phyloP scores from a whole-genome alignment of 805 yeast species.

The Wickerhamiella lipophila region DNA sequence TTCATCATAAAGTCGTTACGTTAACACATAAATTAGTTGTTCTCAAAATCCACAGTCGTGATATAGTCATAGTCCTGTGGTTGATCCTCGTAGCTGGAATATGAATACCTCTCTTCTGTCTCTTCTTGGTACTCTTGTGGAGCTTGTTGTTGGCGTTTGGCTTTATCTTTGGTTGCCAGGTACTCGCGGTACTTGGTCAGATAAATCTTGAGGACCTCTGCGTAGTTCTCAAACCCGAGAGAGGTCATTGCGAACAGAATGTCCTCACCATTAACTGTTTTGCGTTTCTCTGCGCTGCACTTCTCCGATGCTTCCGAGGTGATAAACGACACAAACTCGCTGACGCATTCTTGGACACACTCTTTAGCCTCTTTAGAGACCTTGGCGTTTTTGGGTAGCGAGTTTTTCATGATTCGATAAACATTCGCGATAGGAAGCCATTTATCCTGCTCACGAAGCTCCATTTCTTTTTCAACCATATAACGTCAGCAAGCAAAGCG shows the following conservation, averaged over 20 bases:
- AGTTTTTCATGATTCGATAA: slow-evolving; percentile 64
- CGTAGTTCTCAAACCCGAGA: slow-evolving; percentile 56
- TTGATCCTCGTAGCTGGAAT: slow-evolving; percentile 14
- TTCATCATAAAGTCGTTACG: slow-evolving; percentile 7
- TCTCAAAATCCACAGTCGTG: slow-evolving; percentile 19
- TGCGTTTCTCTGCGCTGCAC: slow-evolving; percentile 51
- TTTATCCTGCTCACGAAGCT: slow-evolving; percentile 46
- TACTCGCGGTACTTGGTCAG: slow-evolving; percentile 51
- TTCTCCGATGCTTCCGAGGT: slow-evolving; percentile 54
- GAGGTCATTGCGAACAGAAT: slow-evolving; percentile 50
- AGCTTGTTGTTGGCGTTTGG: slow-evolving; percentile 13
- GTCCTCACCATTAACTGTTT: slow-evolving; percentile 61
- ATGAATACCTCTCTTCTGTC: slow-evolving; percentile 11
- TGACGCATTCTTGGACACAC: slow-evolving; percentile 60
- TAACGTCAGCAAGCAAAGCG: slow-evolving; percentile 8
- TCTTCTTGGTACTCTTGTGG: slow-evolving; percentile 3
- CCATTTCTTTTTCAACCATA: slow-evolving; percentile 29
- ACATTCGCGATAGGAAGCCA: slow-evolving; percentile 52
- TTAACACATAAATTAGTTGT: slow-evolving; percentile 7
- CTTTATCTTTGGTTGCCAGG: slow-evolving; percentile 19
- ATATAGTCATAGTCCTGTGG: slow-evolving; percentile 22
- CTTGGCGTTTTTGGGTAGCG: slow-evolving; percentile 61
- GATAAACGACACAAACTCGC: slow-evolving; percentile 54
- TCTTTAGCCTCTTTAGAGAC: slow-evolving; percentile 71
- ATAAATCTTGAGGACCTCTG: slow-evolving; percentile 56